Base-by-base conservation (phyloP, 2,329 filamentous ascomycete genomes). In the Dothistroma septosporum region DNA sequence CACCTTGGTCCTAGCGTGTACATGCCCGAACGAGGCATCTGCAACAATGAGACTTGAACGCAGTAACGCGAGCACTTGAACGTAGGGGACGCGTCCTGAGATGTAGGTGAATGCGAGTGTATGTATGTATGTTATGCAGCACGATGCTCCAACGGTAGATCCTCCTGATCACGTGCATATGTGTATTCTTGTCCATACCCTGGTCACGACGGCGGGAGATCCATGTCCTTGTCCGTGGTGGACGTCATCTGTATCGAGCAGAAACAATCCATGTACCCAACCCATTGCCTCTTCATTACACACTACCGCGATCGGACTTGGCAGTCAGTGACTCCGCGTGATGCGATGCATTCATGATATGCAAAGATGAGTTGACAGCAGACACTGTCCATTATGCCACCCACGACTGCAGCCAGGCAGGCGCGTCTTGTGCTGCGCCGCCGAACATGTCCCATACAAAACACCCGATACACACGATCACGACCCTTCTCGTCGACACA, bases 401-500 rank as follows among this genome's bases (percentile, higher is more conserved):
- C 50, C 24, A 21, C 50, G 19, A 56, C 41, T 16, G 22, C 22
- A 37, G n/a, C 32, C n/a, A 32, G 37, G 19, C 35, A 28, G 14
- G 54, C 54, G 37, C 54, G 54, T 19, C 54, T 56, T 10, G 21
- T 56, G 4, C 35, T 56, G 14, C 54, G 22, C 10, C 16, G 37
- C 44, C 1, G 54, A 46, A 19, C 50, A 21, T n/a, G 6, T n/a
- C n/a, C 50, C 28, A 4, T 16, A 16, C 54, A 46, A 16, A 14
- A 16, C 54, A 2, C n/a, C 54, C 2, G 32, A 48, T 47, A 32
- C 14, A 48, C 50, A n/a, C 59, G 46, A 48, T 58, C 60, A 35
- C 64, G 61, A 37, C 48, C 57, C 53, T 65, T 66, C 56, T 62
- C 63, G 24, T 61, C 44, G 19, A 53, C 48, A 22, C 55, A 47